Base-by-base conservation (phyloP, 2,329 filamentous ascomycete genomes). In the Ophiostoma pallidulum region DNA sequence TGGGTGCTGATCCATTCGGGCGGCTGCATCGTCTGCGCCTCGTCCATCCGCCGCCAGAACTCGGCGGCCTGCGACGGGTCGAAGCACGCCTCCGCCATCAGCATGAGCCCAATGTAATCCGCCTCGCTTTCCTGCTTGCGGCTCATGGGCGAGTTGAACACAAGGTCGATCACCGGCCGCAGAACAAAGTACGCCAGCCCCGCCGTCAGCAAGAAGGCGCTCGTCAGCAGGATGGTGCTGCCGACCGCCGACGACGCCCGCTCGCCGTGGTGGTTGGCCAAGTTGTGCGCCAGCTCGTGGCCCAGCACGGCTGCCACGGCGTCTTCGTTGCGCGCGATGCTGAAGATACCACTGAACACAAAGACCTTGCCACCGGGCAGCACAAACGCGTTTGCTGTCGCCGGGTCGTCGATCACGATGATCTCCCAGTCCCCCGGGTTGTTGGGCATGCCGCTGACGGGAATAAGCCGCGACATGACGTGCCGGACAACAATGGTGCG, bases 71-170 rank as follows among this genome's bases (percentile, higher is more conserved):
- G 77, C 12, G 72, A 65, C 1, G 86, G 86, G 52, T 87, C 73
- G 60, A 84, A 90, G 65, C 86, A 90, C 22, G 81, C 82, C 65
- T 86, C 78, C 0, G 84, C 78, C 83, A 90, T 90, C 74, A 90
- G 84, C 74, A 90, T 78, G 29, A 90, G 64, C 0, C 86, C 86
- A 41, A 90, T 87, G 57, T 85, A 86, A 59, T 91, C 86, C 0
- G 86, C 86, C 66, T 91, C 85, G 41, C 72, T 78, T 69, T 85
- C 86, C 65, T 89, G 84, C 59, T 73, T 75, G 41, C 86, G 70
- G 40, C 77, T 78, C 61, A 84, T 85, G 1, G 85, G 86, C 51
- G 76, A 68, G 41, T 71, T 71, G 59, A 87, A 78, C n/a, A 82
- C 72, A 14, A 85, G 61, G 43, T 85, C 73, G 24, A 84, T 65